A percentile compares a stretch with the other conserved stretches of the same genome.
Conservation (phyloP, 345 rosid species). For the Laguncularia racemosa region DNA sequence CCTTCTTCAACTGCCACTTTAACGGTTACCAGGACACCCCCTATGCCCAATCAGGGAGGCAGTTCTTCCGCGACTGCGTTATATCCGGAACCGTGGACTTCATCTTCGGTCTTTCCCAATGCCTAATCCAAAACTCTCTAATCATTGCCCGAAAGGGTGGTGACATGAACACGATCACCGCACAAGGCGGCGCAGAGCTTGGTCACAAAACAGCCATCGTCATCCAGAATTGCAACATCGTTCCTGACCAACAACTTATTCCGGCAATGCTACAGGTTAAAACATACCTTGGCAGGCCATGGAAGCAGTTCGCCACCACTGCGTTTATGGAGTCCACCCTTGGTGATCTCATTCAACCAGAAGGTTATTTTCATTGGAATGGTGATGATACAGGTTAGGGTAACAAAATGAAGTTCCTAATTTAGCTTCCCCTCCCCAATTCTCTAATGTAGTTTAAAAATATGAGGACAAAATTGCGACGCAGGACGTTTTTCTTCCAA, state of each 20-base stretch:
- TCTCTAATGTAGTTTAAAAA: too few relatives aligned
- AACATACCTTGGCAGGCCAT: slow-evolving; percentile 72
- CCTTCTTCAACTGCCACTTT: slow-evolving; percentile 48
- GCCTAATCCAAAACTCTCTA: slow-evolving; percentile 56
- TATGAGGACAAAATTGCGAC: too few relatives aligned
- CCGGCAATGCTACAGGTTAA: slow-evolving; percentile 19
- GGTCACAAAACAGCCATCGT: slow-evolving; percentile 37
- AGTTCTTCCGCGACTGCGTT: slow-evolving; percentile 58
- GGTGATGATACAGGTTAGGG: slow-evolving; percentile 25
- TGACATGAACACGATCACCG: slow-evolving; percentile 56
- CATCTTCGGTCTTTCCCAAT: slow-evolving; percentile 52
- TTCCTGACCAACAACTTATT: slow-evolving; percentile 43
- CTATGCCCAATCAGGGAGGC: slow-evolving; percentile 44
- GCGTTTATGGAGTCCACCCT: slow-evolving; percentile 47
- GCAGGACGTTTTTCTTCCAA: too few relatives aligned
- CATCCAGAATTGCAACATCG: slow-evolving; percentile 72
- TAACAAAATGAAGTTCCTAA: too few relatives aligned
- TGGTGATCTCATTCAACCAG: slow-evolving; percentile 58
- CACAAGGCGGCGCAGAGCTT: slow-evolving; percentile 31
- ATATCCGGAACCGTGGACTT: too few relatives aligned
- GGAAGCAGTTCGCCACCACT: slow-evolving; percentile 55
- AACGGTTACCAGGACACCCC: slow-evolving; percentile 74
- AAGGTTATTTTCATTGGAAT: slow-evolving; percentile 50
- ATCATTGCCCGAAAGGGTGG: slow-evolving; percentile 40
- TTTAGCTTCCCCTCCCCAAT: too few relatives aligned